Percentiles rank a stretch among this genome's conserved stretches.
Evolutionary conservation across 2,329 filamentous ascomycete genomes (phyloP).

Genomic region (Monosporascus sp.): DNA sequence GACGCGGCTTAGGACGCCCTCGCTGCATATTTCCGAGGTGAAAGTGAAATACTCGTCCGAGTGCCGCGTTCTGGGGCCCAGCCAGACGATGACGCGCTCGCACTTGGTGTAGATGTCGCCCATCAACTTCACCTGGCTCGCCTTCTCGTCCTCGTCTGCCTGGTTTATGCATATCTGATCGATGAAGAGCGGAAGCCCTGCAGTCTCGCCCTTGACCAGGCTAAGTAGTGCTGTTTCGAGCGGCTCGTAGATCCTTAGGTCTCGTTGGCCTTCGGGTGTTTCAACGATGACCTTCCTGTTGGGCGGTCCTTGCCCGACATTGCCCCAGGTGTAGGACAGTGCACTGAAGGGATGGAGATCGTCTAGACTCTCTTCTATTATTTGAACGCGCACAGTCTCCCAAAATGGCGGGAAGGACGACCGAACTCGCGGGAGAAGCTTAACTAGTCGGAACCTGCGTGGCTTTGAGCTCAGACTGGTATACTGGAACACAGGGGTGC

Average conservation of each 20-base stretch:
- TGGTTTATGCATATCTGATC: slow-evolving; percentile 21
- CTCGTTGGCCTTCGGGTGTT: slow-evolving; percentile 1
- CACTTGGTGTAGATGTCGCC: slow-evolving; percentile 12
- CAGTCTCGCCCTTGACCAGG: slow-evolving; percentile 12
- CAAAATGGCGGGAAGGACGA: slow-evolving; percentile 11
- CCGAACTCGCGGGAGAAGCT: slow-evolving; percentile 15
- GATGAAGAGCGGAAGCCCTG: slow-evolving; percentile 8
- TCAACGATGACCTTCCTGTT: slow-evolving; percentile 24
- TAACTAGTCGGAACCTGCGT: slow-evolving; percentile 20
- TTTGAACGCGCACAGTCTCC: slow-evolving; percentile 21
- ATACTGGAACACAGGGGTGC: slow-evolving; percentile 3
- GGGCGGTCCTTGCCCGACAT: slow-evolving; percentile 6
- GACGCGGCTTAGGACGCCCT: slow-evolving; percentile 10
- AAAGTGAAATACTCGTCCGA: slow-evolving; percentile 7
- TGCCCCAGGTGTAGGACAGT: slow-evolving; percentile 28
- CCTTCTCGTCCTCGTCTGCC: slow-evolving; percentile 9
- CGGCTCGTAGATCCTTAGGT: slow-evolving; percentile 21
- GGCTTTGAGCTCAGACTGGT: slow-evolving; percentile 1
- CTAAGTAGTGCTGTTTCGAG: slow-evolving; percentile 25
- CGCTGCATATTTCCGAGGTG: slow-evolving; percentile 3
- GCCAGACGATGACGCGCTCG: slow-evolving; percentile 10
- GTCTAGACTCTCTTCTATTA: slow-evolving; percentile 19
- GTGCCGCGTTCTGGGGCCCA: slow-evolving; percentile 5
- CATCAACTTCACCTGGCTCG: slow-evolving; percentile 14
- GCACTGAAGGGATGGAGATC: slow-evolving; percentile 18